A percentile compares a stretch with the other conserved stretches of the same genome.
Conservation (phyloP, 140 eudicot genomes). For the Artemisia princeps region DNA sequence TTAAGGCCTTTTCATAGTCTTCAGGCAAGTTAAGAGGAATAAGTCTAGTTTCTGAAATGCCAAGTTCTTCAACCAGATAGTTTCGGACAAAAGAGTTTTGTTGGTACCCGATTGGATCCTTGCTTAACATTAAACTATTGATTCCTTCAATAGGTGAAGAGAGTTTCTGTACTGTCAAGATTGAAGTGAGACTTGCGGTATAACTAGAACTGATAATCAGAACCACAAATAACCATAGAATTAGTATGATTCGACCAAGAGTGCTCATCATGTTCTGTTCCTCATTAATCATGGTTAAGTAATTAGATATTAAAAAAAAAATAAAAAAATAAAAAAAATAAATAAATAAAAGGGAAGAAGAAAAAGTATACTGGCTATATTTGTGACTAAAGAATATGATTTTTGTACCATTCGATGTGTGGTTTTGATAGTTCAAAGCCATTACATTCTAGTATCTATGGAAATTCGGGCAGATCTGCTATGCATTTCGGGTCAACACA, state of each 20-base stretch:
- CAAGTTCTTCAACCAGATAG: conserved; percentile 52
- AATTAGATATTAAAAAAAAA: not conserved
- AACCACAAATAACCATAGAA: conserved; percentile 72
- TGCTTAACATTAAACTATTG: conserved; percentile 35
- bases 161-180: conserved; percentile 72
- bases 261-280: conserved; percentile 64
- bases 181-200: conserved; percentile 80
- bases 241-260: conserved; percentile 53
- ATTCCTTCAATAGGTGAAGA: conserved; percentile 70
- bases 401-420: too few relatives aligned
- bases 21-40: conserved; percentile 51
- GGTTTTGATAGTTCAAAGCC: too few relatives aligned
- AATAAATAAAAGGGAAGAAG: not conserved
- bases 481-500: too few relatives aligned
- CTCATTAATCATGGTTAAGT: conserved; percentile 34
- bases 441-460: too few relatives aligned
- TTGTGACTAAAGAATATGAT: too few relatives aligned
- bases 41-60: conserved; percentile 52
- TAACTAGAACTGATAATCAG: conserved; percentile 75
- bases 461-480: too few relatives aligned
- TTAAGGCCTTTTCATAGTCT: conserved; percentile 57
- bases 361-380: not conserved
- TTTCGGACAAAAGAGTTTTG: conserved; percentile 55
- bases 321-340: not conserved
- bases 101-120: conserved; percentile 71